Percentiles rank a stretch among this genome's conserved stretches.
Conservation (phyloP, 2,329 filamentous ascomycete species). For the Paraconiothyrium brasiliense region DNA sequence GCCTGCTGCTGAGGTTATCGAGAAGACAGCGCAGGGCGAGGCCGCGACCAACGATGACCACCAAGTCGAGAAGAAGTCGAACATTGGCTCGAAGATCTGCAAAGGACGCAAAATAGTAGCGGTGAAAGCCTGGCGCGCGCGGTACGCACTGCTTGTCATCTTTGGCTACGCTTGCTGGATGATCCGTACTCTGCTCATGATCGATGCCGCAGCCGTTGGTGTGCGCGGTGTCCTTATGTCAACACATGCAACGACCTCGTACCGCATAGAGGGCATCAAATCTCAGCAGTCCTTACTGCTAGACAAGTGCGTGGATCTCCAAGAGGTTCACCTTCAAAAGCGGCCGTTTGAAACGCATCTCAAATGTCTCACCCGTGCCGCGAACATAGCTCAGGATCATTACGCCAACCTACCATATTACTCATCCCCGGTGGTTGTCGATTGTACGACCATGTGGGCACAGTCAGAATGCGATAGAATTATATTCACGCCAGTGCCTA, state of each 20-base stretch:
- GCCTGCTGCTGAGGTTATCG: no score
- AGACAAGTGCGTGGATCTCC: slow-evolving; percentile 12
- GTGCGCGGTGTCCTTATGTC: background rate
- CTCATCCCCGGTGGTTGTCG: slow-evolving; percentile 25
- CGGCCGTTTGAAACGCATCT: slow-evolving; percentile 33
- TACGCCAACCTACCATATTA: slow-evolving; percentile 24
- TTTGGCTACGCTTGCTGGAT: background rate
- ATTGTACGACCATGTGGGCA: slow-evolving; percentile 33
- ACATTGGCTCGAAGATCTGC: background rate
- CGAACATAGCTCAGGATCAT: slow-evolving; percentile 21
- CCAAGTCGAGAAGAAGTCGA: background rate
- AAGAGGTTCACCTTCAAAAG: slow-evolving; percentile 18
- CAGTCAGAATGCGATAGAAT: slow-evolving; percentile 33
- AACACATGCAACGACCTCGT: background rate
- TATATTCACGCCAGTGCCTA: slow-evolving; percentile 26
- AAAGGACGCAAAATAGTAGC: background rate
- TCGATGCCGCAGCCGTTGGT: background rate
- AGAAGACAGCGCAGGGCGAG: background rate
- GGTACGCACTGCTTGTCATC: background rate
- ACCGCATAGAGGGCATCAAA: background rate
- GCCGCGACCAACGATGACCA: no score
- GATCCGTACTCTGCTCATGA: background rate
- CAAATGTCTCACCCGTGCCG: slow-evolving; percentile 37
- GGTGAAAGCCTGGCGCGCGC: background rate
- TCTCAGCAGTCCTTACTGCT: background rate